Base-by-base conservation (phyloP, 495 filamentous ascomycete species). In the Hypoxylon subgilvum region DNA sequence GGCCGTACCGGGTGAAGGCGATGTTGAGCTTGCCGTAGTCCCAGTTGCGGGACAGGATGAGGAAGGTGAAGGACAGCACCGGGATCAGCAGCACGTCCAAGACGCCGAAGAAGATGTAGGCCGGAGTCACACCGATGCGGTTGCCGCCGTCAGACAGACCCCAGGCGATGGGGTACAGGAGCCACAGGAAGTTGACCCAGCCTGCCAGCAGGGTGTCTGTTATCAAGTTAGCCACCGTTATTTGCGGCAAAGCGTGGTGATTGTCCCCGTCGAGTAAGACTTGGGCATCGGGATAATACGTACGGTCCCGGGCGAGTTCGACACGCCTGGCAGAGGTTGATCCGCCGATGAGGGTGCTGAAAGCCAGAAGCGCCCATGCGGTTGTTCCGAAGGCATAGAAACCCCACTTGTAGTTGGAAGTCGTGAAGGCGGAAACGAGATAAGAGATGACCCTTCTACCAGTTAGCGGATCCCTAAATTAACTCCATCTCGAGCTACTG, bases 1-100 rank as follows among this genome's bases (percentile, higher is more conserved):
- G 77, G 43, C 79, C 79, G 59, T 80, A 80, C 63, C 78, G 78
- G n/a, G 79, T 82, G 55, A 82, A 82, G 44, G 75, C 67, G 22
- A 82, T 58, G 65, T 80, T 79, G 19, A 82, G 61, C 21, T 52
- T 55, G 60, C 61, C 56, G 53, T 76, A 80, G 48, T 82, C 79
- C 79, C 79, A 82, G 19, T 56, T 68, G 50, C 67, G 59, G 28
- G 75, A 62, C 10, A 78, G 62, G 62, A 72, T 50, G 32, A 79
- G 39, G 63, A 72, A 62, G 58, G 66, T 66, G 14, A 72, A 71
- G 25, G 70, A 54, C 21, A 74, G 35, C 31, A 65, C 69, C 7
- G 71, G 65, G 28, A 79, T 19, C 13, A 77, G 60, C 13, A 79
- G 49, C 6, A 78, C 41, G 30, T 80, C 77, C 13, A 79, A 68